Percentiles rank a stretch among this genome's conserved stretches.
These are phyloP conservation scores for Thermochaetoides thermophila DNA, from an alignment of 495 filamentous ascomycete species.

Conservation along the genomic window DNA sequence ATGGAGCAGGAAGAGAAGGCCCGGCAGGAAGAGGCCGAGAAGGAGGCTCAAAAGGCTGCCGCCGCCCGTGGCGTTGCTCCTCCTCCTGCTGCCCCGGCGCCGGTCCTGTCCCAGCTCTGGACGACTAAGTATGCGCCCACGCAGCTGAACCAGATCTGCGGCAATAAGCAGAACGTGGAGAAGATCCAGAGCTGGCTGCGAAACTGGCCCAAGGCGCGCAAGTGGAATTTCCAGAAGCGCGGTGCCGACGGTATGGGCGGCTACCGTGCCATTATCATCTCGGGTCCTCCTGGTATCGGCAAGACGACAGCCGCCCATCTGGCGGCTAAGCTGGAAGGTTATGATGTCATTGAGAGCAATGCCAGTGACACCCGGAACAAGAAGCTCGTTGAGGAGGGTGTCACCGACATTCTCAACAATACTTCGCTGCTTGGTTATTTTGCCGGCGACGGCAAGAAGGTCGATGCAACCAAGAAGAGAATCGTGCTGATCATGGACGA, in stretches of 20 bases:
- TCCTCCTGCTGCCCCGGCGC: slow-evolving; percentile 22
- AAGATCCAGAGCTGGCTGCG: slow-evolving; percentile 77
- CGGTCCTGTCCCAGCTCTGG: slow-evolving; percentile 62
- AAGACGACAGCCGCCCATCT: slow-evolving; percentile 97
- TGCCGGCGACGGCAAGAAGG: slow-evolving; percentile 64
- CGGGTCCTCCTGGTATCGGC: slow-evolving; percentile 90
- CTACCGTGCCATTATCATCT: slow-evolving; percentile 76
- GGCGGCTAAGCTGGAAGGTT: slow-evolving; percentile 83
- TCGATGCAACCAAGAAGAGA: slow-evolving; percentile 72
- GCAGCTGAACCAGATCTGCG: slow-evolving; percentile 73
- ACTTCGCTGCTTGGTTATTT: slow-evolving; percentile 88
- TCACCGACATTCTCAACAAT: slow-evolving; percentile 81
- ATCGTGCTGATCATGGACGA: slow-evolving; percentile 97
- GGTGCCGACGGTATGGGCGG: slow-evolving; percentile 70
- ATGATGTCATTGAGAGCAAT: slow-evolving; percentile 86
- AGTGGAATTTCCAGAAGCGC: slow-evolving; percentile 57
- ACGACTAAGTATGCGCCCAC: slow-evolving; percentile 91
- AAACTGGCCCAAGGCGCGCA: slow-evolving; percentile 61
- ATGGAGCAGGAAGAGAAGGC: slow-evolving; percentile 58
- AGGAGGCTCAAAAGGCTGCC: slow-evolving; percentile 30
- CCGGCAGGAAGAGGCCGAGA: slow-evolving; percentile 34
- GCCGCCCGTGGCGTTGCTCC: slow-evolving; percentile 26
- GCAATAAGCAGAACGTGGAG: slow-evolving; percentile 84
- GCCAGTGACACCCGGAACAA: slow-evolving; percentile 97
- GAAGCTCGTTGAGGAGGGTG: slow-evolving; percentile 78